Conservation (phyloP, 2,329 filamentous ascomycete species). For the Diaporthe sp. region DNA sequence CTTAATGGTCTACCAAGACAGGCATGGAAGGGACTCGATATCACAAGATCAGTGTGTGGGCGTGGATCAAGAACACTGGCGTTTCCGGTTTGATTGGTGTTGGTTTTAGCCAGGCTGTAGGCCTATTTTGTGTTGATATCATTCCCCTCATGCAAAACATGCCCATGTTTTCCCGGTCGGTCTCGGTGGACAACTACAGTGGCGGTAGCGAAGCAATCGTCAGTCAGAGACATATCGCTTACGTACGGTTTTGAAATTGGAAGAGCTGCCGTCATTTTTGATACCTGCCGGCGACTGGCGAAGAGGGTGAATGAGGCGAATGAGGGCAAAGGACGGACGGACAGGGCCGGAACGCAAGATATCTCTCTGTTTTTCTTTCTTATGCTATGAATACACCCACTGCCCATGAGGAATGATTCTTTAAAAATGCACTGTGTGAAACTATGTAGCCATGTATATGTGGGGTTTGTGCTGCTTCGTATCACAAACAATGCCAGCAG, state of each 20-base stretch:
- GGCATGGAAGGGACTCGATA: conserved; percentile 29
- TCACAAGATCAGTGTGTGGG: conserved; percentile 23
- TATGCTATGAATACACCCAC: conserved; percentile 38
- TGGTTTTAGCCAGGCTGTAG: background rate
- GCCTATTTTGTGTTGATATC: conserved; percentile 11
- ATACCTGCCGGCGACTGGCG: conserved; percentile 2
- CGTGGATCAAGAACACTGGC: conserved; percentile 27
- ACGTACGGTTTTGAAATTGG: background rate
- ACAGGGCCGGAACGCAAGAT: conserved; percentile 15
- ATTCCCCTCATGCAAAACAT: conserved; percentile 15
- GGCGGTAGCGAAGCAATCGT: conserved; percentile 14
- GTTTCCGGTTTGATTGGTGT: conserved; percentile 25
- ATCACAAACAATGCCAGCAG: background rate
- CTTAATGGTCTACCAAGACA: conserved; percentile 11
- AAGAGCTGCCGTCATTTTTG: conserved; percentile 7
- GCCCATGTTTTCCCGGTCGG: background rate
- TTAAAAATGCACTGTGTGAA: background rate
- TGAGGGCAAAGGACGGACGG: background rate
- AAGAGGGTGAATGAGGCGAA: conserved; percentile 19
- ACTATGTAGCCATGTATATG: background rate
- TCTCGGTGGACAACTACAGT: conserved; percentile 20
- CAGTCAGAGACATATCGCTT: background rate
- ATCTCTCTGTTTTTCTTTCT: conserved; percentile 16
- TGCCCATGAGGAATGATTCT: conserved; percentile 15
- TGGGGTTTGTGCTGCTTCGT: conserved; percentile 6